Evolutionary conservation across 441 rosid genomes (phyloP).

Genomic region (Melianthus villosus): DNA sequence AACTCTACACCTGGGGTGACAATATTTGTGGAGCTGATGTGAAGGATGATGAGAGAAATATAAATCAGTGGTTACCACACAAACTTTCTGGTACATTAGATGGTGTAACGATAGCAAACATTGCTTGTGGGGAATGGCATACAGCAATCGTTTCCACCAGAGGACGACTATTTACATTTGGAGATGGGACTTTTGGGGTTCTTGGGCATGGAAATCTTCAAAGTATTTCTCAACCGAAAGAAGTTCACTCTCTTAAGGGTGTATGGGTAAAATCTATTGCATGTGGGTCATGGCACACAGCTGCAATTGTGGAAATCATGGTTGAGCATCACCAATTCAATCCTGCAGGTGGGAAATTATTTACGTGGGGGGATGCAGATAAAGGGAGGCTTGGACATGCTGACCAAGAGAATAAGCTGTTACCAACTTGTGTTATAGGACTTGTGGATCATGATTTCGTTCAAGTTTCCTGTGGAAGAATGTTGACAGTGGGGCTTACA

Average conservation of each 20-base stretch:
- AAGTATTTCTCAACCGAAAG: conserved; percentile 66
- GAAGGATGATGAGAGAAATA: too few species aligned
- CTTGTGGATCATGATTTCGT: conserved; percentile 85
- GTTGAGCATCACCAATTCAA: conserved; percentile 74
- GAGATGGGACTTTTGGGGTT: conserved; percentile 96
- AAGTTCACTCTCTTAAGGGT: conserved; percentile 83
- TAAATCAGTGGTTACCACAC: conserved; percentile 86
- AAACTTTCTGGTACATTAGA: conserved; percentile 77
- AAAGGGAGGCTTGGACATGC: conserved; percentile 90
- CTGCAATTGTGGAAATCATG: conserved; percentile 93
- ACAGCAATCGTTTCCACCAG: conserved; percentile 85
- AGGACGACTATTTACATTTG: conserved; percentile 85
- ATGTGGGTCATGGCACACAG: conserved; percentile 98
- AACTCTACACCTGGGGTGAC: conserved; percentile 92
- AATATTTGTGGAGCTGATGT: conserved; percentile 87
- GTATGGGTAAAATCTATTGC: conserved; percentile 81
- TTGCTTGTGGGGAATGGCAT: conserved; percentile 96
- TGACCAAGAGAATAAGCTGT: conserved; percentile 74
- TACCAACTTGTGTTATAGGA: conserved; percentile 90
- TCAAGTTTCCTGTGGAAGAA: conserved; percentile 86
- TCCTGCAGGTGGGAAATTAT: conserved; percentile 80
- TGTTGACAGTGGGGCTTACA: conserved; percentile 74
- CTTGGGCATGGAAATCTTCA: conserved; percentile 76
- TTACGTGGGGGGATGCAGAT: conserved; percentile 97
- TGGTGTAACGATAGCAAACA: conserved; percentile 72